These are phyloP conservation scores for Cercospora canescens DNA, from an alignment of 2,329 filamentous ascomycete genomes.

Conservation along the genomic window DNA sequence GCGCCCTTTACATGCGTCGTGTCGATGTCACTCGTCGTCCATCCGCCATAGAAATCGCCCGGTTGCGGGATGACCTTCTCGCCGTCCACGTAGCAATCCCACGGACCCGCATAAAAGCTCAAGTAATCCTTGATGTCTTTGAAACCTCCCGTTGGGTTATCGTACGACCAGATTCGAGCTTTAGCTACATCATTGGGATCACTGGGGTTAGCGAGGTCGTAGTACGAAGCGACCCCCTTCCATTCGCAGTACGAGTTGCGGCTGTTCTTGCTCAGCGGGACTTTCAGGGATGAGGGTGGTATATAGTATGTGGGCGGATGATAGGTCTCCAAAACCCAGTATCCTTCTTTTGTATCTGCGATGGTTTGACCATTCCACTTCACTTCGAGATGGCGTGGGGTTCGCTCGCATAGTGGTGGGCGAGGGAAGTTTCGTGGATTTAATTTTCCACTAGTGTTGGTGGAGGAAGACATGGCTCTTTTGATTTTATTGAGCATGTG, in stretches of 20 bases:
- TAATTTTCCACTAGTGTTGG: conserved; percentile 39
- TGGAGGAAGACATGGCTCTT: conserved; percentile 25
- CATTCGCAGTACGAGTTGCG: conserved; percentile 59
- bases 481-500: conserved; percentile 12
- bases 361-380: conserved; percentile 57
- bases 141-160: conserved; percentile 54
- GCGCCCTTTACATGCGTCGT: conserved; percentile 51
- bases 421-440: conserved; percentile 61
- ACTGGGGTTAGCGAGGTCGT: conserved; percentile 48
- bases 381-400: conserved; percentile 54
- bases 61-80: conserved; percentile 61
- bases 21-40: conserved; percentile 62
- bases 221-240: conserved; percentile 63
- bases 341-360: conserved; percentile 60
- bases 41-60: conserved; percentile 65
- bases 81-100: conserved; percentile 64
- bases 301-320: conserved; percentile 66
- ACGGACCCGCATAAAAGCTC: conserved; percentile 62
- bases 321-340: conserved; percentile 64
- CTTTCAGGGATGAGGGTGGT: conserved; percentile 51
- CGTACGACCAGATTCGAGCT: conserved; percentile 62
- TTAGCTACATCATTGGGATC: conserved; percentile 43
- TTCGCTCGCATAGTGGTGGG: conserved; percentile 58
- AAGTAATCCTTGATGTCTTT: conserved; percentile 56
- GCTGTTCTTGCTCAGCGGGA: conserved; percentile 49